These are phyloP conservation scores for Pulveroboletus ravenelii DNA, from an alignment of 768 basidiomycete species.

Conservation along the genomic window DNA sequence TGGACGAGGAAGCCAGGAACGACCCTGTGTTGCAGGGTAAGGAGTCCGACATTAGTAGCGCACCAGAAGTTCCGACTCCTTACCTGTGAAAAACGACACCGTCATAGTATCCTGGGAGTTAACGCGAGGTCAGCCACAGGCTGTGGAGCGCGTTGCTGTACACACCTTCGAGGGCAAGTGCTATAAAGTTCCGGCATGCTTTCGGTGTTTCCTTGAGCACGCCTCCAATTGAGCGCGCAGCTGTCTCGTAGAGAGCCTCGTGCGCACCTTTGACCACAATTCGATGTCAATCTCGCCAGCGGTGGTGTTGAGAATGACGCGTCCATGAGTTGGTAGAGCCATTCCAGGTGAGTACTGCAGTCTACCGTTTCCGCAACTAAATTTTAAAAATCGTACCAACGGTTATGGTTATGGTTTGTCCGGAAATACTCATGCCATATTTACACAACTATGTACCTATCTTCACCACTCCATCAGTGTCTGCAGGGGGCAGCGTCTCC, in stretches of 20 bases:
- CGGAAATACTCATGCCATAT: not conserved
- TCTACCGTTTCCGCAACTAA: too few relatives aligned
- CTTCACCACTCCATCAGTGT: not conserved
- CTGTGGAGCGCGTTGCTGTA: constrained; percentile 15
- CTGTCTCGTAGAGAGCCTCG: not conserved
- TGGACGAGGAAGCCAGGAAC: constrained; percentile 92
- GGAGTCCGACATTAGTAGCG: not conserved
- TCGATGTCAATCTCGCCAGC: constrained; percentile 87
- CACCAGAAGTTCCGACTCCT: not conserved
- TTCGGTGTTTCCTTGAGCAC: constrained; percentile 78
- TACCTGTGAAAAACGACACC: constrained; percentile 92
- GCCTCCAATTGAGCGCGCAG: not conserved
- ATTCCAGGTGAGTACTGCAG: constrained; percentile 32
- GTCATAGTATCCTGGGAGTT: constrained; percentile 81
- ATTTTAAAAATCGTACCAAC: not conserved
- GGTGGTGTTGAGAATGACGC: constrained; percentile 85
- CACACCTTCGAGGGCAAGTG: constrained; percentile 85
- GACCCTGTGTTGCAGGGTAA: constrained; percentile 40
- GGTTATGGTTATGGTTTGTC: constrained; percentile 21
- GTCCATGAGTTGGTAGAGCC: constrained; percentile 82
- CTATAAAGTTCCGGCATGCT: constrained; percentile 87
- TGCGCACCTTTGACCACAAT: constrained; percentile 79
- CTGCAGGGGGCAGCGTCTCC: not conserved
- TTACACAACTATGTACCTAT: not conserved
- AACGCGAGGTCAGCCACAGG: constrained; percentile 5